Evolutionary conservation across 2,329 filamentous ascomycete genomes (phyloP), one percentile per base, ranked within the genome.

Genomic region (Thielaviopsis populi): DNA sequence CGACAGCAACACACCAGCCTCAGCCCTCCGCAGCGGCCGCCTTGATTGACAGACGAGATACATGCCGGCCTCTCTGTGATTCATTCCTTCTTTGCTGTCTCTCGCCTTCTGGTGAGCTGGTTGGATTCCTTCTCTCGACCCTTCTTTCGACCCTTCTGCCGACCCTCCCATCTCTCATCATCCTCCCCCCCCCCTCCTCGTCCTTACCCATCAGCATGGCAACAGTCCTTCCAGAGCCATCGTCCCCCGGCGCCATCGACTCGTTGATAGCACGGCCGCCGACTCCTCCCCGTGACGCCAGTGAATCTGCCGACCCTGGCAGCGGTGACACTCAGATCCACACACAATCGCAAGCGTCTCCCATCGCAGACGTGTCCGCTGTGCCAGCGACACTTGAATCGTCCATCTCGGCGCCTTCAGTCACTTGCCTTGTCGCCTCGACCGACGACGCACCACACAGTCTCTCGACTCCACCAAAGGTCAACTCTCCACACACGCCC

Each of bases 281-380:
- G n/a, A 88, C 84, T 41, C 84, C 85, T 58, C 84, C 84, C n/a
- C 80, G 79, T 68, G 82, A 78, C 42, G 73, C 72, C 37, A 71
- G 72, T 68, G 75, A 77, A 59, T 63, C 70, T 43, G 68, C 72
- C n/a, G 69, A 74, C 54, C 69, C 70, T 48, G 72, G 72, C 67
- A 72, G 74, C 41, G 68, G 74, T n/a, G 69, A 75, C 69, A 74
- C 79, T 67, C 71, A 70, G 71, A 65, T 67, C 71, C 41, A 76
- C 71, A 4, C 42, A n/a, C 50, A 40, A 37, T 15, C 2, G 10
- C 41, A 7, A 17, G 50, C 17, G 30, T 24, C 24, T 33, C n/a
- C 59, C 8, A 30, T 8, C 5, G n/a, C 59, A 4, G 41, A n/a
- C 30, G n/a, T 30, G 13, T 19, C 43, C 37, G 24, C 22, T 19